phyloP scores from a whole-genome alignment of 192 early-diverging fungal species.

The Backusella psychrophila region DNA sequence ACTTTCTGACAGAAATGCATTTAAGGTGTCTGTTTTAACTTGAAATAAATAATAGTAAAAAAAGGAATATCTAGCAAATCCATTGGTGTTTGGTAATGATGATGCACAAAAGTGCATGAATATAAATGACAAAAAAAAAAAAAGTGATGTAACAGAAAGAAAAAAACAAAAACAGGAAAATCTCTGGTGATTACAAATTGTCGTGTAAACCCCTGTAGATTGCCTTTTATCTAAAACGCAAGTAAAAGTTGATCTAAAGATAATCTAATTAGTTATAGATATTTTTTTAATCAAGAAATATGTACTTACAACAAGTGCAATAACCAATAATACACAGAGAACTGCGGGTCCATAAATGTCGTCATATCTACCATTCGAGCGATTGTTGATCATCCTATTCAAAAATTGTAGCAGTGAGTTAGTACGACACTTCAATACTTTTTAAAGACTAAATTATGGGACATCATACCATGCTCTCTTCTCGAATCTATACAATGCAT shows the following conservation, averaged over 20 bases:
- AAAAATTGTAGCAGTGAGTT: no score
- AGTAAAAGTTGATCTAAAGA: constrained; percentile 1
- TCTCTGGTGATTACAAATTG: neutral
- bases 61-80: neutral
- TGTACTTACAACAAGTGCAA: constrained; percentile 41
- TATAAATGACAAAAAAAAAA: neutral
- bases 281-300: neutral
- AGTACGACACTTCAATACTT: no score
- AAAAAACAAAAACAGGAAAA: neutral
- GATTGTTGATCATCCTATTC: constrained; percentile 29
- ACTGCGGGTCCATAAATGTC: constrained; percentile 33
- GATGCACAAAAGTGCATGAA: neutral
- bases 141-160: neutral
- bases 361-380: constrained; percentile 57
- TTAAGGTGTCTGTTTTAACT: neutral
- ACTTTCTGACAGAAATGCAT: neutral
- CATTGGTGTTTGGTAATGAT: neutral
- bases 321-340: constrained; percentile 51
- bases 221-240: neutral
- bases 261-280: neutral
- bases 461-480: constrained; percentile 27
- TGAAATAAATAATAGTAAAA: neutral
- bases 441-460: neutral
- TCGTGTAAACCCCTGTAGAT: neutral
- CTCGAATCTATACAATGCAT: constrained; percentile 36